A percentile compares a stretch with the other conserved stretches of the same genome.
phyloP scores from a whole-genome alignment of 2,329 filamentous ascomycete species.

The Orbilia oligospora region DNA sequence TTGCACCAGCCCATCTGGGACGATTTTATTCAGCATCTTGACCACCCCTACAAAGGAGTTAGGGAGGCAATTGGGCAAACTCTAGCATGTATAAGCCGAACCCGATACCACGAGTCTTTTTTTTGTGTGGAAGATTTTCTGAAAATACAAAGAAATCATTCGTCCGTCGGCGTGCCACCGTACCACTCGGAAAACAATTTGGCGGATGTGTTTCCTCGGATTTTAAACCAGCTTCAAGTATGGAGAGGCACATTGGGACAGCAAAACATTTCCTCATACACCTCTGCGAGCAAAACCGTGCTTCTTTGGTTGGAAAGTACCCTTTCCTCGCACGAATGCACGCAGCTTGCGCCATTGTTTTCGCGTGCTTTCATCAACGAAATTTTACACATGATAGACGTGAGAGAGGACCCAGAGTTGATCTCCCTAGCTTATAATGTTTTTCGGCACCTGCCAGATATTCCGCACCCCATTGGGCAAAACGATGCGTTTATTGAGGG shows the following conservation, averaged over 20 bases:
- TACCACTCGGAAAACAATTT: constrained; percentile 86
- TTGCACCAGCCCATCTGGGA: constrained; percentile 87
- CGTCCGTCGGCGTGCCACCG: constrained; percentile 85
- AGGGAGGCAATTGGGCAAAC: constrained; percentile 94
- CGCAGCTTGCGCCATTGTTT: constrained; percentile 90
- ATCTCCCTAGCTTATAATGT: constrained; percentile 96
- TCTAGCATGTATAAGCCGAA: constrained; percentile 88
- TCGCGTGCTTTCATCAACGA: constrained; percentile 89
- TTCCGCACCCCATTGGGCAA: constrained; percentile 89
- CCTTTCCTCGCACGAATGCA: constrained; percentile 92
- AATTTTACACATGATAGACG: constrained; percentile 99
- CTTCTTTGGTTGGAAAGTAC: constrained; percentile 94
- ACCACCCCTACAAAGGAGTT: constrained; percentile 98
- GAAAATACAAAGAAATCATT: constrained; percentile 81
- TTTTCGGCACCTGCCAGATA: constrained; percentile 94
- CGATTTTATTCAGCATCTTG: constrained; percentile 89
- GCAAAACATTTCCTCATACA: constrained; percentile 94
- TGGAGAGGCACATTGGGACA: constrained; percentile 90
- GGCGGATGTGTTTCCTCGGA: constrained; percentile 76
- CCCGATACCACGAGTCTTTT: constrained; percentile 94
- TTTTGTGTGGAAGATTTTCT: constrained; percentile 82
- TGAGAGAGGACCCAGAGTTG: constrained; percentile 97
- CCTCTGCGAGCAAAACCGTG: constrained; percentile 94
- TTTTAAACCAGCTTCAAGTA: constrained; percentile 84
- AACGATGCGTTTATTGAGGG: constrained; percentile 86